A percentile compares a stretch with the other conserved stretches of the same genome.
Conservation (phyloP, 495 filamentous ascomycete genomes). For the Talaromyces adpressus region DNA sequence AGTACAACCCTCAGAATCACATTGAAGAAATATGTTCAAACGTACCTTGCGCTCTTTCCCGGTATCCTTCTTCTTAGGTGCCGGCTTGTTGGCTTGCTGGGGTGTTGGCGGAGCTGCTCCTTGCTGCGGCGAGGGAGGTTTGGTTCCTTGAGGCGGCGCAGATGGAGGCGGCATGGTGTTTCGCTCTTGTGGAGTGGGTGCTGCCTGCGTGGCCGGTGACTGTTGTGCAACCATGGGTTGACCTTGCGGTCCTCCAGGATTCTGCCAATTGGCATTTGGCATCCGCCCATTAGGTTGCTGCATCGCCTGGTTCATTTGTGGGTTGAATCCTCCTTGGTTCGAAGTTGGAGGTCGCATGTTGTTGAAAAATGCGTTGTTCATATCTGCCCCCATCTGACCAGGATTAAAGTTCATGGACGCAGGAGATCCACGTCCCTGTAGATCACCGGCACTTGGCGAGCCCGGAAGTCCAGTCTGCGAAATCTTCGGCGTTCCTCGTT, state of each 20-base stretch:
- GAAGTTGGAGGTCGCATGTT: slow-evolving; percentile 82
- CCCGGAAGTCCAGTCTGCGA: slow-evolving; percentile 62
- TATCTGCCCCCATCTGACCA: slow-evolving; percentile 59
- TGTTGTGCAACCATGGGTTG: slow-evolving; percentile 51
- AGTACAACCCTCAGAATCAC: too few relatives aligned
- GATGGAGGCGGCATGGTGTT: slow-evolving; percentile 83
- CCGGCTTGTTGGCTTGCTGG: slow-evolving; percentile 65
- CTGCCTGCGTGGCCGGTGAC: slow-evolving; percentile 43
- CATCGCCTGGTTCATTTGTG: slow-evolving; percentile 52
- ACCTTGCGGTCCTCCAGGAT: slow-evolving; percentile 35
- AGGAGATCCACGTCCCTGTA: slow-evolving; percentile 74
- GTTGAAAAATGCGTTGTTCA: slow-evolving; percentile 54
- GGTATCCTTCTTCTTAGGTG: slow-evolving; percentile 78
- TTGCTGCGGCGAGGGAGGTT: slow-evolving; percentile 75
- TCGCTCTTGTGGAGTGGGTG: slow-evolving; percentile 68
- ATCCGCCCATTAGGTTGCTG: slow-evolving; percentile 39
- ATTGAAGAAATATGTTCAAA: slow-evolving; percentile 9
- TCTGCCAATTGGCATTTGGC: slow-evolving; percentile 47
- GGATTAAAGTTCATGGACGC: slow-evolving; percentile 71
- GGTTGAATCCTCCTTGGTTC: slow-evolving; percentile 62
- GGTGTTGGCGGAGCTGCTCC: slow-evolving; percentile 83
- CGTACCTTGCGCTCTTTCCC: slow-evolving; percentile 69
- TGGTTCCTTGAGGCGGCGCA: slow-evolving; percentile 56
- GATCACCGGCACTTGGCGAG: slow-evolving; percentile 75
- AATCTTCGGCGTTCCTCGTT: slow-evolving; percentile 86